Conservation (phyloP, 768 basidiomycete genomes). For the Mycena galericulata region DNA sequence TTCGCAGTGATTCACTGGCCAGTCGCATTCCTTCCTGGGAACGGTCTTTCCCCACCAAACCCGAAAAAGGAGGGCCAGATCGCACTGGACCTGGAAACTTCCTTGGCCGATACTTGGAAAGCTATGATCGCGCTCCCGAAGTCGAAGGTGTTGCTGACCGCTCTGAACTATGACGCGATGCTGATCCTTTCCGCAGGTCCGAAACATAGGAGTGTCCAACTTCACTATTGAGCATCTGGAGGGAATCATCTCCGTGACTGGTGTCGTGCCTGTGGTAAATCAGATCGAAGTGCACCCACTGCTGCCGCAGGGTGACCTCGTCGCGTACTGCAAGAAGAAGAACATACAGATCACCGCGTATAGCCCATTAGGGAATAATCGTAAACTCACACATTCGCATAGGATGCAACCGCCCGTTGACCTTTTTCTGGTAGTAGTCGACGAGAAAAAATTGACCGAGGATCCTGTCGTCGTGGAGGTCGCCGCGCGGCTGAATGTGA, state of each 20-base stretch:
- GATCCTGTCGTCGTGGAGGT: slow-evolving; percentile 70
- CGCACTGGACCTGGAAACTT: slow-evolving; percentile 67
- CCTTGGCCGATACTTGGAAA: slow-evolving; percentile 86
- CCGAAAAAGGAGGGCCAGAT: slow-evolving; percentile 57
- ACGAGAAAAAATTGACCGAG: slow-evolving; percentile 76
- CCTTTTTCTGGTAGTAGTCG: slow-evolving; percentile 55
- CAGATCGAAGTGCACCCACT: slow-evolving; percentile 89
- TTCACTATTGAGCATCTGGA: slow-evolving; percentile 75
- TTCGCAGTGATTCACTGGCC: slow-evolving; percentile 83
- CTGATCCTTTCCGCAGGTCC: slow-evolving; percentile 61
- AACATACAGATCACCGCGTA: slow-evolving; percentile 52
- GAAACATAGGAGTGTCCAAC: slow-evolving; percentile 86
- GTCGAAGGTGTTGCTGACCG: slow-evolving; percentile 64
- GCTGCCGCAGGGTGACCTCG: slow-evolving; percentile 79
- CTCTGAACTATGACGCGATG: not conserved
- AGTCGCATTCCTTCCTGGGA: slow-evolving; percentile 63
- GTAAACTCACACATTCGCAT: slow-evolving; percentile 49
- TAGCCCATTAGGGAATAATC: slow-evolving; percentile 85
- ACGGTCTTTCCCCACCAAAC: slow-evolving; percentile 56
- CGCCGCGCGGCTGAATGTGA: slow-evolving; percentile 71
- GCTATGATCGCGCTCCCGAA: slow-evolving; percentile 79
- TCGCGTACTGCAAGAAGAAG: slow-evolving; percentile 69
- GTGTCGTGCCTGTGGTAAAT: slow-evolving; percentile 80
- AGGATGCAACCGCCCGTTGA: not conserved
- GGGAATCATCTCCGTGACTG: slow-evolving; percentile 75